These are phyloP conservation scores for Peronospora farinosa DNA, from an alignment of 352 stramenopile species.

Conservation along the genomic window DNA sequence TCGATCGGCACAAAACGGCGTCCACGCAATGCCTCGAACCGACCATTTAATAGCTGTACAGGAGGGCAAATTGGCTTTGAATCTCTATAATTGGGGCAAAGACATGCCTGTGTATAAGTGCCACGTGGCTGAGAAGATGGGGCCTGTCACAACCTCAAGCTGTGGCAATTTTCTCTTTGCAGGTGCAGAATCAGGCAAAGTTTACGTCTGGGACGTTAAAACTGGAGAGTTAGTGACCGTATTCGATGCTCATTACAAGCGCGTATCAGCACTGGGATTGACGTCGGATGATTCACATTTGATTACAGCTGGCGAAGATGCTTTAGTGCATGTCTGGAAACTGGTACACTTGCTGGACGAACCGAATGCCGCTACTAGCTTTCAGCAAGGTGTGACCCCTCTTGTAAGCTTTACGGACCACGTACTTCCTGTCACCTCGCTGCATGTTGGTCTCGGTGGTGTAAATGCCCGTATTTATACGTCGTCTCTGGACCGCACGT, in stretches of 20 bases:
- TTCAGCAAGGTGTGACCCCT: slow-evolving; percentile 48
- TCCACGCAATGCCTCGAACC: slow-evolving; percentile 52
- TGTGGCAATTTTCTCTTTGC: slow-evolving; percentile 74
- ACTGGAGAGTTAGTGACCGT: slow-evolving; percentile 73
- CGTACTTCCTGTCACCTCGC: slow-evolving; percentile 60
- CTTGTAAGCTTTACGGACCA: slow-evolving; percentile 74
- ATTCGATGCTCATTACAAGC: slow-evolving; percentile 86
- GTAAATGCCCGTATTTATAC: slow-evolving; percentile 71
- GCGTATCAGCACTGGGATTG: slow-evolving; percentile 53
- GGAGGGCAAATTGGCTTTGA: slow-evolving; percentile 55
- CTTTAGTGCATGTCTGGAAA: slow-evolving; percentile 75
- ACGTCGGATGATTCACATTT: slow-evolving; percentile 75
- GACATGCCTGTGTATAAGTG: slow-evolving; percentile 69
- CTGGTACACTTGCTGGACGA: slow-evolving; percentile 65
- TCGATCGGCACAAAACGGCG: slow-evolving; percentile 39
- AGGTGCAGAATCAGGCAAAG: slow-evolving; percentile 68
- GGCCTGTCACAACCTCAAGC: slow-evolving; percentile 41
- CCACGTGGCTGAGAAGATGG: slow-evolving; percentile 73
- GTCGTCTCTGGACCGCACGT: slow-evolving; percentile 67
- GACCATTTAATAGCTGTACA: slow-evolving; percentile 65
- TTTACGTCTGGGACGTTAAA: slow-evolving; percentile 84
- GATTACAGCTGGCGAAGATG: slow-evolving; percentile 74
- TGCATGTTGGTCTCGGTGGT: slow-evolving; percentile 60
- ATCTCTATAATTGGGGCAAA: slow-evolving; percentile 63
- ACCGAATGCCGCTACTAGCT: slow-evolving; percentile 45